These are phyloP conservation scores for Aphanomyces invadans DNA, from an alignment of 352 stramenopile species.

Conservation along the genomic window DNA sequence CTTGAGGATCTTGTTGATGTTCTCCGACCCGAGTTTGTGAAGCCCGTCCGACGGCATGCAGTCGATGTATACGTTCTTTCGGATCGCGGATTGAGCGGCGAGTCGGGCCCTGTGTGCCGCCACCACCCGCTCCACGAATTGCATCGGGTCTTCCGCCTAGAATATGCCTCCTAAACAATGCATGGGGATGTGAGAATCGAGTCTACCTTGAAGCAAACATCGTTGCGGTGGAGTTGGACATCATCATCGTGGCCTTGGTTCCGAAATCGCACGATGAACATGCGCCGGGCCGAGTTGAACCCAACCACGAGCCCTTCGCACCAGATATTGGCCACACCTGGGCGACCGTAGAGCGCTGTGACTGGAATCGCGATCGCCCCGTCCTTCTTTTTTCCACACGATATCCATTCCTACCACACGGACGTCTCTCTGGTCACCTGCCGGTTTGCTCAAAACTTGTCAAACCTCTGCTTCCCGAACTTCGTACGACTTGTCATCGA, in stretches of 20 bases:
- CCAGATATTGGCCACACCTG: slow-evolving; percentile 54
- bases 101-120: slow-evolving; percentile 46
- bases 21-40: slow-evolving; percentile 73
- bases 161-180: background rate
- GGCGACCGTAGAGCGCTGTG: slow-evolving; percentile 56
- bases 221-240: slow-evolving; percentile 40
- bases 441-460: too few relatives aligned
- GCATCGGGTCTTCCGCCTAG: slow-evolving; percentile 51
- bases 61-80: slow-evolving; percentile 78
- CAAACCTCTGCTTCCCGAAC: slow-evolving; percentile 37
- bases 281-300: slow-evolving; percentile 35
- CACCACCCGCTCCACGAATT: slow-evolving; percentile 72
- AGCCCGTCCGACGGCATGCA: slow-evolving; percentile 80
- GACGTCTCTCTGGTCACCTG: too few relatives aligned
- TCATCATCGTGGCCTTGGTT: slow-evolving; percentile 54
- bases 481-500: slow-evolving; percentile 80
- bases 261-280: slow-evolving; percentile 56
- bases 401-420: slow-evolving; percentile 43
- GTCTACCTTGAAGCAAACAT: slow-evolving; percentile 70
- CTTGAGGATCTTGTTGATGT: slow-evolving; percentile 64
- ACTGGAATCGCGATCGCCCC: slow-evolving; percentile 57
- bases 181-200: background rate
- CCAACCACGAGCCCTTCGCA: slow-evolving; percentile 50
- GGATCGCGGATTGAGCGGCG: slow-evolving; percentile 53
- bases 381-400: slow-evolving; percentile 39